Percentiles rank a stretch among this genome's conserved stretches.
Conservation (phyloP, 495 filamentous ascomycete genomes). For the Podospora pseudoanserina region DNA sequence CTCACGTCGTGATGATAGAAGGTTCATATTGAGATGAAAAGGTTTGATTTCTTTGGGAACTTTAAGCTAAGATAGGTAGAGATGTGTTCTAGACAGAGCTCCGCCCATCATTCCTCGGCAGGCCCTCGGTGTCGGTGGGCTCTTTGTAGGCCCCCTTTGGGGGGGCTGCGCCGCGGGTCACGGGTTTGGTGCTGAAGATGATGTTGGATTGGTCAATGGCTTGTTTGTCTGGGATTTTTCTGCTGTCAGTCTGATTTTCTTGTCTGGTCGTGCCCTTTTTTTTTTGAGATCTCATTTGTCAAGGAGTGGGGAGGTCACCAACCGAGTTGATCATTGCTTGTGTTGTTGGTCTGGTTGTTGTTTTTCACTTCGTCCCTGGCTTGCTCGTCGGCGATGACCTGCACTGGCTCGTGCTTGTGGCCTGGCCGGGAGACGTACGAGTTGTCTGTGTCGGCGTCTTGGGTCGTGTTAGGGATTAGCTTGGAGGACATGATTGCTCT, state of each 20-base stretch:
- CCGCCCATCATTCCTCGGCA: conserved; percentile 9
- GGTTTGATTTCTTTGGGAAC: no score
- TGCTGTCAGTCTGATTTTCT: no score
- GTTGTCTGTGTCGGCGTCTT: neutral
- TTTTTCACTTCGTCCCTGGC: neutral
- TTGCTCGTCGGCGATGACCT: neutral
- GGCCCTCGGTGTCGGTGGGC: conserved; percentile 32
- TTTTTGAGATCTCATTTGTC: no score
- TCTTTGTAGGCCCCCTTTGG: conserved; percentile 26
- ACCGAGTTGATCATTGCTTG: neutral
- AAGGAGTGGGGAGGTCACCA: no score
- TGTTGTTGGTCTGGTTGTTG: neutral
- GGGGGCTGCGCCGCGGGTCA: neutral
- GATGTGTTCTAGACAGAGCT: neutral
- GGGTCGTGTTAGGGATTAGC: neutral
- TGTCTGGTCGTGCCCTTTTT: no score
- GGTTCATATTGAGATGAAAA: no score
- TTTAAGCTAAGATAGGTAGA: neutral
- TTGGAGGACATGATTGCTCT: neutral
- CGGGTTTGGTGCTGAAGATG: no score
- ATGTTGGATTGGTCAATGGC: conserved; percentile 33
- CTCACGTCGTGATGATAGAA: no score
- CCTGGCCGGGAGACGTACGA: conserved; percentile 11
- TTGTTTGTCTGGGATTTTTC: conserved; percentile 29
- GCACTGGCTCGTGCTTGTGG: conserved; percentile 9